Percentiles rank a stretch among this genome's conserved stretches.
Conservation (phyloP, 495 filamentous ascomycete genomes). For the Neurospora sp. region DNA sequence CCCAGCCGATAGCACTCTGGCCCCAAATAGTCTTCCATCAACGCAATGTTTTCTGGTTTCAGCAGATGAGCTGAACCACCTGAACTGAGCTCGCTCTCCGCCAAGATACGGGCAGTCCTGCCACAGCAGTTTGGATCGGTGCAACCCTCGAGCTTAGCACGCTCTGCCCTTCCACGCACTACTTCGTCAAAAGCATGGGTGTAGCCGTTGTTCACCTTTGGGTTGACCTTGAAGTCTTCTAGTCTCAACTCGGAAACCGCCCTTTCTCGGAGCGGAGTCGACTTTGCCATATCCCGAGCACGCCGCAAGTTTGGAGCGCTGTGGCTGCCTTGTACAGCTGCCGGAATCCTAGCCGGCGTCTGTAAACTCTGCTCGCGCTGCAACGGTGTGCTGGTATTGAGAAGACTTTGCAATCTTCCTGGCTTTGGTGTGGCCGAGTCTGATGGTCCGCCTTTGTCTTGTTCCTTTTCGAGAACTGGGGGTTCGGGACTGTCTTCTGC, state of each 20-base stretch:
- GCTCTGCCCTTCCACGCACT: constrained; percentile 60
- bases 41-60: constrained; percentile 34
- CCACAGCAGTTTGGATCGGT: constrained; percentile 70
- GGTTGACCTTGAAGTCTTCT: constrained; percentile 79
- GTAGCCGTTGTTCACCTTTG: constrained; percentile 57
- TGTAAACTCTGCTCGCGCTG: background rate
- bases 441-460: background rate
- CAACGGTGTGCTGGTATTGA: background rate
- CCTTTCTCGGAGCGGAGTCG: constrained; percentile 37
- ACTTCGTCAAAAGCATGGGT: constrained; percentile 67
- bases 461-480: background rate
- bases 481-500: background rate
- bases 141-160: constrained; percentile 73
- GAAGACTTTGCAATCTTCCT: constrained; percentile 6
- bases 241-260: constrained; percentile 43
- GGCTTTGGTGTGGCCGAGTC: background rate
- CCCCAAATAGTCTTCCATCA: constrained; percentile 62
- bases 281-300: constrained; percentile 13
- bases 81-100: constrained; percentile 32
- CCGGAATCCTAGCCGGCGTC: background rate
- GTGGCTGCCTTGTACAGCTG: background rate
- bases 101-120: constrained; percentile 55
- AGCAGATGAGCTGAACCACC: constrained; percentile 17
- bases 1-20: constrained; percentile 38
- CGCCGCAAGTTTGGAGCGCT: background rate